Conservation (phyloP, 306 rosid genomes). For the Dicorynia guianensis region DNA sequence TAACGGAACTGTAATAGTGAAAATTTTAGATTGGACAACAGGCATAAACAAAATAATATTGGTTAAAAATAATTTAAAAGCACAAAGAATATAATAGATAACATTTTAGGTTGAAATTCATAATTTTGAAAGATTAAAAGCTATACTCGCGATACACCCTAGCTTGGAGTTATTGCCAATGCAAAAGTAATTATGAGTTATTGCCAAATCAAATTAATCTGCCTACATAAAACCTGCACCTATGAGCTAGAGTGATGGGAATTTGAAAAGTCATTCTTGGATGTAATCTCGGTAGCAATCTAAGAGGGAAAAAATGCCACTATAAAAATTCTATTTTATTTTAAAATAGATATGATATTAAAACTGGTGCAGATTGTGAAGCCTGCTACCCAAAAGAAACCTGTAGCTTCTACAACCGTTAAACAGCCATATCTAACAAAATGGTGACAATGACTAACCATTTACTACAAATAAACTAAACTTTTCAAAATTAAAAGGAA, state of each 20-base stretch:
- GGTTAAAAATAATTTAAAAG: neutral
- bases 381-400: constrained; percentile 20
- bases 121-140: neutral
- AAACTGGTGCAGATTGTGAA: neutral
- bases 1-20: constrained; percentile 27
- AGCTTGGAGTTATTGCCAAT: neutral
- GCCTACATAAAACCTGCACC: neutral
- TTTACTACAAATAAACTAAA: neutral
- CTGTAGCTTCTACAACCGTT: constrained; percentile 9
- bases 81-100: neutral
- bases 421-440: constrained; percentile 23
- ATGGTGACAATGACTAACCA: neutral
- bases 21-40: constrained; percentile 7
- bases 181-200: neutral
- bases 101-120: neutral
- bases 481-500: constrained; percentile 5
- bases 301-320: constrained; percentile 1
- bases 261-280: neutral
- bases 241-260: neutral
- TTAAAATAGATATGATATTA: too few species aligned
- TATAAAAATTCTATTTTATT: neutral
- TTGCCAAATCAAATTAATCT: neutral
- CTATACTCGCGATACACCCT: neutral
- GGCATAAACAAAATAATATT: neutral
- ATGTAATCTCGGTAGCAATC: neutral